Conservation (phyloP, 331 rosid genomes). For the Acacia concinna region DNA sequence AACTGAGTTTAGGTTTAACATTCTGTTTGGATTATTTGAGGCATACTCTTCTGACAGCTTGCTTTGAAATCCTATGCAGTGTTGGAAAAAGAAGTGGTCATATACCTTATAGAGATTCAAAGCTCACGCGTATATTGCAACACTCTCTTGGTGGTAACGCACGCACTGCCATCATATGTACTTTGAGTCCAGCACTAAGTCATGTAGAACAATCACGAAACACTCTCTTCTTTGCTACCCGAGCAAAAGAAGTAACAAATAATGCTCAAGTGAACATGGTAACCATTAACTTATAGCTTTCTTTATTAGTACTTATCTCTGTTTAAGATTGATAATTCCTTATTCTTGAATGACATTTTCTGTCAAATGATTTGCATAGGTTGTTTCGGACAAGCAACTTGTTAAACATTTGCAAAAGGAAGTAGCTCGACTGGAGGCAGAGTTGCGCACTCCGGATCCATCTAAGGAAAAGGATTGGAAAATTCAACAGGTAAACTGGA, state of each 20-base stretch:
- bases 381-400: slow-evolving; percentile 89
- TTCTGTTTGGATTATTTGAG: neutral
- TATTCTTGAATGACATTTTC: slow-evolving; percentile 10
- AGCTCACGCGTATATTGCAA: slow-evolving; percentile 96
- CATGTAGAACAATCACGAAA: slow-evolving; percentile 97
- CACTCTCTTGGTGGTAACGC: slow-evolving; percentile 99
- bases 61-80: slow-evolving; percentile 47
- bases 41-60: slow-evolving; percentile 11
- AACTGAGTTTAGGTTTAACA: neutral
- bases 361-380: slow-evolving; percentile 46
- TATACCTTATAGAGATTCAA: slow-evolving; percentile 95
- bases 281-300: slow-evolving; percentile 20
- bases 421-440: slow-evolving; percentile 98
- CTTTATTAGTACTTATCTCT: neutral
- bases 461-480: slow-evolving; percentile 76
- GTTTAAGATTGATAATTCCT: neutral
- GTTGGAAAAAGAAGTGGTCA: slow-evolving; percentile 92
- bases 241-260: slow-evolving; percentile 97
- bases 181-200: slow-evolving; percentile 90
- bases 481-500: slow-evolving; percentile 79
- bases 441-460: slow-evolving; percentile 90
- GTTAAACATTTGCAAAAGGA: slow-evolving; percentile 96
- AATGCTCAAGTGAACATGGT: slow-evolving; percentile 98
- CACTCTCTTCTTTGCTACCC: slow-evolving; percentile 89
- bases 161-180: slow-evolving; percentile 95